Percentiles rank a stretch among this genome's conserved stretches.
Conservation (phyloP, 768 basidiomycete genomes). For the Psilocybe tampanensis region DNA sequence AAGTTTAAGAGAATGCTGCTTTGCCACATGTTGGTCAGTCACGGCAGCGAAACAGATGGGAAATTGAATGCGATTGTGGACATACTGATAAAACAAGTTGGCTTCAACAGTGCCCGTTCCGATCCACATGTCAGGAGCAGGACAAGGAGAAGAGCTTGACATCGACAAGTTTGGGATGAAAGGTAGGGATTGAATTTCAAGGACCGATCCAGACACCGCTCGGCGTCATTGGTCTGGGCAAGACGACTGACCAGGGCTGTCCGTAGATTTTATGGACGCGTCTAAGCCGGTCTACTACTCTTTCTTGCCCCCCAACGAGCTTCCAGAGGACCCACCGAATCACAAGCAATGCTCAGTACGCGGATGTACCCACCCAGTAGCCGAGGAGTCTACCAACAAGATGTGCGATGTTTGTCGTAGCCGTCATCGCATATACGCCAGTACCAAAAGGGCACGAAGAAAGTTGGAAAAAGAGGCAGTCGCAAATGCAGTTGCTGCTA, state of each 20-base stretch:
- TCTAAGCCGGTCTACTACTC: conserved; percentile 10
- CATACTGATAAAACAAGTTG: too few relatives aligned
- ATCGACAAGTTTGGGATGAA: too few relatives aligned
- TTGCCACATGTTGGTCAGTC: too few relatives aligned
- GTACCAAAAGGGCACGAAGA: conserved; percentile 49
- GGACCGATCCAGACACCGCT: conserved; percentile 6
- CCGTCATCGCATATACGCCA: conserved; percentile 53
- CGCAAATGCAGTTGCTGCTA: conserved; percentile 28
- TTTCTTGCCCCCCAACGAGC: neutral
- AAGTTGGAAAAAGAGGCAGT: conserved; percentile 53
- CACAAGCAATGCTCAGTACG: conserved; percentile 13
- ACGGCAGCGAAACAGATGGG: too few relatives aligned
- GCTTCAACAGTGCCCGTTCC: too few relatives aligned
- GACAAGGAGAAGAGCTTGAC: too few relatives aligned
- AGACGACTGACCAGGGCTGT: neutral
- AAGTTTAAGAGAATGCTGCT: too few relatives aligned
- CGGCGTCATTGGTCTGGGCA: conserved; percentile 5
- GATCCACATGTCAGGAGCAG: too few relatives aligned
- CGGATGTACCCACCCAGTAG: conserved; percentile 10
- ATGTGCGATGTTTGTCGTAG: conserved; percentile 58
- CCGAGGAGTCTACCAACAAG: conserved; percentile 31
- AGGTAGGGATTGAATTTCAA: neutral
- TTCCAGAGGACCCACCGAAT: neutral
- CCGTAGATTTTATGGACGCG: conserved; percentile 16
- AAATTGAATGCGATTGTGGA: too few relatives aligned